Evolutionary conservation across 331 rosid species (phyloP).

Genomic region (Cucumis variabilis): DNA sequence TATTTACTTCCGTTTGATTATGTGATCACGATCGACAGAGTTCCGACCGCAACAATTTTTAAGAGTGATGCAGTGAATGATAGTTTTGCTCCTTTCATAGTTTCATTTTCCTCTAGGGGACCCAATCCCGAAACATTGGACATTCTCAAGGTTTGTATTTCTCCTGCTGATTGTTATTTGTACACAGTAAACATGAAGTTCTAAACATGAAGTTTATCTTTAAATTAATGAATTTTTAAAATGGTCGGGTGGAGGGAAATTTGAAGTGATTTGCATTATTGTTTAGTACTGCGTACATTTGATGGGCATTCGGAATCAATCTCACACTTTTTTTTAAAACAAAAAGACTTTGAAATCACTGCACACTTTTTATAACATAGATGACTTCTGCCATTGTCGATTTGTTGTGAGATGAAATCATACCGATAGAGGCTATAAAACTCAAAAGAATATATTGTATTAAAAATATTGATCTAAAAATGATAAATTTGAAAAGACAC

Average conservation of each 20-base stretch:
- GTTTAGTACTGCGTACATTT: background rate
- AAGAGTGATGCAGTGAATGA: slow-evolving; percentile 33
- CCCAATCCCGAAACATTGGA: slow-evolving; percentile 39
- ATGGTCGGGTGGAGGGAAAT: background rate
- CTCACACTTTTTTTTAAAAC: no score
- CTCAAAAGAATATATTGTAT: no score
- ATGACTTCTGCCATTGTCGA: no score
- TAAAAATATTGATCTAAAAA: no score
- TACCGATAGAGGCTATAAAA: no score
- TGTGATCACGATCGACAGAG: background rate
- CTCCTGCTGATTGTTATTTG: background rate
- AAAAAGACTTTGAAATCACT: background rate
- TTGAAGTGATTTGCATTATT: background rate
- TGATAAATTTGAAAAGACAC: no score
- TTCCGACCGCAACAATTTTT: slow-evolving; percentile 40
- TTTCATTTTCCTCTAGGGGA: slow-evolving; percentile 49
- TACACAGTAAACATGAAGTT: no score
- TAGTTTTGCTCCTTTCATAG: slow-evolving; percentile 28
- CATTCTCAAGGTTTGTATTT: slow-evolving; percentile 43
- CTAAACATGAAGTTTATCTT: no score
- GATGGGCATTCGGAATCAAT: no score
- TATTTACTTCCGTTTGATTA: background rate
- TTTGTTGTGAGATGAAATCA: no score
- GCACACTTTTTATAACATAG: no score
- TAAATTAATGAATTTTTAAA: no score